phyloP scores from a whole-genome alignment of 129 eudicot genomes.

The Ambrosia trifida region DNA sequence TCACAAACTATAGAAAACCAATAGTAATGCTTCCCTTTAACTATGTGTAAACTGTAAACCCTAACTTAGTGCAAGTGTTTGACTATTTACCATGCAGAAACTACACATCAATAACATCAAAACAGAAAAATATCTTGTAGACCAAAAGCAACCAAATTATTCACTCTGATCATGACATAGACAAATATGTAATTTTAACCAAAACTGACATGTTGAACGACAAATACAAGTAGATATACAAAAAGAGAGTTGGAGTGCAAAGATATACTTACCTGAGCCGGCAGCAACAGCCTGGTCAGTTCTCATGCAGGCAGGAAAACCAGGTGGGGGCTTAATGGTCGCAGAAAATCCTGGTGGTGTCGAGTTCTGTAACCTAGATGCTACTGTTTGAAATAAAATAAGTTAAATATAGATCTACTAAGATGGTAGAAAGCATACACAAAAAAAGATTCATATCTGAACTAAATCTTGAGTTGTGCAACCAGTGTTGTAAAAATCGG shows the following conservation, averaged over 20 bases:
- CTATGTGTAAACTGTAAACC: not conserved
- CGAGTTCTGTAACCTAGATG: constrained; percentile 44
- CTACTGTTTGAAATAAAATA: constrained; percentile 37
- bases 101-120: not conserved
- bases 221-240: constrained; percentile 9
- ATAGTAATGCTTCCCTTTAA: not conserved
- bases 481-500: no score
- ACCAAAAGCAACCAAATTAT: not conserved
- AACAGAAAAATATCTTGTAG: not conserved
- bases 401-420: not conserved
- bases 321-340: constrained; percentile 60
- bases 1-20: not conserved
- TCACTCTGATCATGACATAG: not conserved
- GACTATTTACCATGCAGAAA: constrained; percentile 5
- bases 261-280: constrained; percentile 45
- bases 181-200: constrained; percentile 10
- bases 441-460: constrained; percentile 3
- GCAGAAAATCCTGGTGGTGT: constrained; percentile 66
- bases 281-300: constrained; percentile 41
- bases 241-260: constrained; percentile 11
- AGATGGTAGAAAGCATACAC: not conserved
- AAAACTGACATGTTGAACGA: not conserved
- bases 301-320: constrained; percentile 49
- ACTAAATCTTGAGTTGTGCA: not conserved
- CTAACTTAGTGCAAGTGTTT: constrained; percentile 1